A percentile compares a stretch with the other conserved stretches of the same genome.
Evolutionary conservation across 768 basidiomycete genomes (phyloP).

Genomic region (Tulasnella sp.): DNA sequence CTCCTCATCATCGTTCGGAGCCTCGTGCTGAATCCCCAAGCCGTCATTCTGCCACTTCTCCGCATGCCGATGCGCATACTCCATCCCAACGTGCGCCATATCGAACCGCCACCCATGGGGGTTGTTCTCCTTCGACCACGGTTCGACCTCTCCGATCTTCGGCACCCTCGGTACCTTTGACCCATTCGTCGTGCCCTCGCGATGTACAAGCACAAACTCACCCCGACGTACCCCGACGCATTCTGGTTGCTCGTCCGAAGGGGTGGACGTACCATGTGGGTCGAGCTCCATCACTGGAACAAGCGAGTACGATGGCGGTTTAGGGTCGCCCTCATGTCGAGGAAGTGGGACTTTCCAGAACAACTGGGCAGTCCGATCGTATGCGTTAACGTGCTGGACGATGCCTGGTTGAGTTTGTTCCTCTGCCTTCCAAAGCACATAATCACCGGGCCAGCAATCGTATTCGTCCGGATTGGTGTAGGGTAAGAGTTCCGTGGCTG

Average conservation of each 20-base stretch:
- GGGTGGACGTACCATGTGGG: constrained; percentile 55
- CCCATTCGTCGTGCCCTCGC: constrained; percentile 61
- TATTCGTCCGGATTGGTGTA: constrained; percentile 85
- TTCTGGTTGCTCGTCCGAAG: constrained; percentile 31
- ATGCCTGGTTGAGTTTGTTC: constrained; percentile 54
- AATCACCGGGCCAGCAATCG: constrained; percentile 90
- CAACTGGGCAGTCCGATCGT: constrained; percentile 59
- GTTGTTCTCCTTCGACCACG: constrained; percentile 55
- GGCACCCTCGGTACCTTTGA: constrained; percentile 60
- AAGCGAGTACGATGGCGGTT: constrained; percentile 36
- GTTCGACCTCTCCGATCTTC: constrained; percentile 72
- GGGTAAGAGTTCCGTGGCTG: constrained; percentile 59
- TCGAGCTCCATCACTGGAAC: constrained; percentile 84
- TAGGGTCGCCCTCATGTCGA: constrained; percentile 30
- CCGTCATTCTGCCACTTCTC: background rate
- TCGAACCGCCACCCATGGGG: constrained; percentile 16
- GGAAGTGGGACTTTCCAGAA: constrained; percentile 29
- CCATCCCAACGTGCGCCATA: constrained; percentile 10
- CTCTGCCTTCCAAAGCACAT: constrained; percentile 75
- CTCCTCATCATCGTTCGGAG: background rate
- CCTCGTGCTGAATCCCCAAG: background rate
- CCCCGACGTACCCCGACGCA: constrained; percentile 68
- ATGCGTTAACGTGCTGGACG: constrained; percentile 66
- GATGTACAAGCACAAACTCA: constrained; percentile 76
- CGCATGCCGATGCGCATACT: background rate